Percentiles rank a stretch among this genome's conserved stretches.
phyloP scores from a whole-genome alignment of 176 grass and related monocot species.

The Saccharum spontaneum region DNA sequence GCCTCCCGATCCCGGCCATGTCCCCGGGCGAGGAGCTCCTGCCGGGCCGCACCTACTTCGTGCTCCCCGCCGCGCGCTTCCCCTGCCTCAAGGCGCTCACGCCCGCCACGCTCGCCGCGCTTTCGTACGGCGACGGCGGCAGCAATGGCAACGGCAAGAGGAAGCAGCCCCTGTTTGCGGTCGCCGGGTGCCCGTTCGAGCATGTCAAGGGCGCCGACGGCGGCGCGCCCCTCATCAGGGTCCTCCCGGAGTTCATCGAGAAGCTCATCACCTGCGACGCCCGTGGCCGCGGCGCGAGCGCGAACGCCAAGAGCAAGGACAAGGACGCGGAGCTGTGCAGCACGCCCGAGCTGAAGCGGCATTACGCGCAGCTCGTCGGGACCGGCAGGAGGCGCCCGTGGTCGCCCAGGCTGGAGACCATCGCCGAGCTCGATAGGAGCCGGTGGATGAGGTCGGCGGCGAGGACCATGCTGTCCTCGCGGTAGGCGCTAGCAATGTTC shows the following conservation, averaged over 20 bases:
- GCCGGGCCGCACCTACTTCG: conserved; percentile 70
- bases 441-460: conserved; percentile 20
- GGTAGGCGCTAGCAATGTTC: neutral
- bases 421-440: conserved; percentile 47
- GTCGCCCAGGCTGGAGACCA: conserved; percentile 76
- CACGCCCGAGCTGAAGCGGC: conserved; percentile 80
- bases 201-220: conserved; percentile 68
- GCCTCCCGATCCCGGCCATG: conserved; percentile 62
- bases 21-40: conserved; percentile 51
- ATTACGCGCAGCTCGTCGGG: conserved; percentile 67
- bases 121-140: conserved; percentile 31
- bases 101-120: conserved; percentile 61
- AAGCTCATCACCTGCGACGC: conserved; percentile 54
- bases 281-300: neutral
- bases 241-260: conserved; percentile 75
- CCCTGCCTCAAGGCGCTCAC: conserved; percentile 58
- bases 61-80: conserved; percentile 57
- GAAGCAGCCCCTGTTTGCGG: conserved; percentile 20
- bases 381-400: conserved; percentile 46
- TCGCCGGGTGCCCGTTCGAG: conserved; percentile 62
- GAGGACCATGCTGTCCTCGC: conserved; percentile 28
- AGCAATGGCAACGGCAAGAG: neutral
- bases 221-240: conserved; percentile 38
- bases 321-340: conserved; percentile 43
- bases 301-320: neutral